Base-by-base conservation (phyloP, 768 basidiomycete species). In the Pulveroboletus ravenelii region DNA sequence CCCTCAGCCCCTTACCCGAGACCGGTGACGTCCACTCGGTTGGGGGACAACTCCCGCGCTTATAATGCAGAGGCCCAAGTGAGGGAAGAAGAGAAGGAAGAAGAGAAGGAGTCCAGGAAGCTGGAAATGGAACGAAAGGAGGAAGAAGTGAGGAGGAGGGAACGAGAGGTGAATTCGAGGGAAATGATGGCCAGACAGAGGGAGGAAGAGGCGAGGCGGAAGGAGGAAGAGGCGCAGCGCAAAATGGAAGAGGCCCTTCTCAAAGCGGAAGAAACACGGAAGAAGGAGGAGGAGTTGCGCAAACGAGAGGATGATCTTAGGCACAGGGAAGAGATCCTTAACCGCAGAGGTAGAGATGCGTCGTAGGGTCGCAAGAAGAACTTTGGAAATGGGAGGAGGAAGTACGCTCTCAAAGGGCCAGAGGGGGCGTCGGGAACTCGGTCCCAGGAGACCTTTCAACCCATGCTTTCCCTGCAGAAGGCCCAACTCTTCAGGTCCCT, bases 361-460 rank as follows among this genome's bases (percentile, higher is more conserved):
- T 37, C 66, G 63, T 36, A 60, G 58, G 53, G 62, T 27, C 51
- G 53, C 56, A 68, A 52, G 63, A 61, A 0, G 62, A 63, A 12
- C 62, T 67, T 47, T 61, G 59, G 42, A 68, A 51, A 53, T 64
- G 63, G 34, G 70, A 65, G 48, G 65, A 63, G 45, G 63, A 65
- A 10, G 67, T 61, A 27, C 62, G 63, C 23, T 59, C 61, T 37
- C 66, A 62, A 36, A 54, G 62, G 53, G 27, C 66, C 53, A 57
- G 70, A 30, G 71, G 68, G 62, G 61, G 47, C 59, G 55, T 20
- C 65, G 55, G 57, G 58, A 69, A 20, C 52, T 0, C 67, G 65
- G 61, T 61, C 58, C 3, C 58, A 25, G 13, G 67, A 64, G 42
- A 46, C 57, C 9, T 52, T 54, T 56, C 56, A 49, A 50, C 54